Percentiles rank a stretch among this genome's conserved stretches.
Evolutionary conservation across 306 rosid species (phyloP).

Genomic region (Glycyrrhiza uralensis): DNA sequence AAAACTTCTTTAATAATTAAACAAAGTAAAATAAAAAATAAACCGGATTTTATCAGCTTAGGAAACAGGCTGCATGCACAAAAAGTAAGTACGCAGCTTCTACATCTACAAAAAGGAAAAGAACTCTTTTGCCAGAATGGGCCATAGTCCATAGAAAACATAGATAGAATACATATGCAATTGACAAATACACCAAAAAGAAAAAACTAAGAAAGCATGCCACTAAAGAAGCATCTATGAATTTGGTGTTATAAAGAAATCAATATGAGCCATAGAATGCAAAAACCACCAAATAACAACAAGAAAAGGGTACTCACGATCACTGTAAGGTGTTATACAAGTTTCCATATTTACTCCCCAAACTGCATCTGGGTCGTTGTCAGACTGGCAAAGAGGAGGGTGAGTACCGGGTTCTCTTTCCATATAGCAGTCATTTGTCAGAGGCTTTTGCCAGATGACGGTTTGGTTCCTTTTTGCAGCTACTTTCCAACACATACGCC

Average conservation of each 20-base stretch:
- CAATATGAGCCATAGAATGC: constrained; percentile 1
- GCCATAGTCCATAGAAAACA: not conserved
- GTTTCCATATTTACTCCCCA: constrained; percentile 91
- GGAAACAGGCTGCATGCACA: not conserved
- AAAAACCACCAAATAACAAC: constrained; percentile 24
- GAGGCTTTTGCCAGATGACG: constrained; percentile 93
- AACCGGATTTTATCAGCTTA: not conserved
- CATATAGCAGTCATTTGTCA: constrained; percentile 81
- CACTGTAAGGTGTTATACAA: constrained; percentile 80
- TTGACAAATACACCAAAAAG: not conserved
- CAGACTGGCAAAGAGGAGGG: constrained; percentile 89
- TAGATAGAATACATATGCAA: not conserved
- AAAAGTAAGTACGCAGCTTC: not conserved
- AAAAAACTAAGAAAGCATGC: not conserved
- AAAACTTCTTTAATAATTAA: not conserved
- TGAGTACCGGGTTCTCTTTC: constrained; percentile 73
- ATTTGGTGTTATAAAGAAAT: not conserved
- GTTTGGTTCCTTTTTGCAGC: constrained; percentile 86
- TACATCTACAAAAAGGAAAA: not conserved
- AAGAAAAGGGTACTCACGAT: constrained; percentile 53
- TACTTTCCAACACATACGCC: constrained; percentile 84
- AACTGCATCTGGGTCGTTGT: constrained; percentile 78
- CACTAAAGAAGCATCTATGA: not conserved
- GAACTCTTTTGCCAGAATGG: not conserved
- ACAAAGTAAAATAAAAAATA: not conserved